Evolutionary conservation across 495 filamentous ascomycete genomes (phyloP).

Genomic region (Entonaema liquescens): DNA sequence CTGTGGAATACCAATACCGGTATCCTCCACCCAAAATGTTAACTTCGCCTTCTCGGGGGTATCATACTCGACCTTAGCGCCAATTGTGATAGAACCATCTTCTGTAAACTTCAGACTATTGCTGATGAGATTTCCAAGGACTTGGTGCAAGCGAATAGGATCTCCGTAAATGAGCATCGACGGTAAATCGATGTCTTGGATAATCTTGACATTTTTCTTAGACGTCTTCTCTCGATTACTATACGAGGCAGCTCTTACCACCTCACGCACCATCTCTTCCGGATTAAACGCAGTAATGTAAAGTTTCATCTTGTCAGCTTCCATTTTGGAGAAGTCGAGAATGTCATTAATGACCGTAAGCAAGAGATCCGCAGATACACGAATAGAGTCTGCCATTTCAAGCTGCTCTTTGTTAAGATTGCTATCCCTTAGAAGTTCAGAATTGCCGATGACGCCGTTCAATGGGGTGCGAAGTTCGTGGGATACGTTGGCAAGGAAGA

Average conservation of each 20-base stretch:
- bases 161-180: conserved; percentile 87
- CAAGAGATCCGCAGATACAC: conserved; percentile 87
- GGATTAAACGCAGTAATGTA: conserved; percentile 86
- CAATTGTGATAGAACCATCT: conserved; percentile 82
- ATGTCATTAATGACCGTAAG: conserved; percentile 97
- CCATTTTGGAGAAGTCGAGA: conserved; percentile 90
- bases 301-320: conserved; percentile 95
- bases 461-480: conserved; percentile 87
- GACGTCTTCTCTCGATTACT: conserved; percentile 79
- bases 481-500: conserved; percentile 92
- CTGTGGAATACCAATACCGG: conserved; percentile 86
- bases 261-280: conserved; percentile 85
- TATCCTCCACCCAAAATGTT: conserved; percentile 88
- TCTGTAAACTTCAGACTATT: conserved; percentile 96
- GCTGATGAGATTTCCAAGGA: conserved; percentile 90
- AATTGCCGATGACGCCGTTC: conserved; percentile 90
- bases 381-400: conserved; percentile 90
- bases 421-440: conserved; percentile 83
- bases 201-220: conserved; percentile 64
- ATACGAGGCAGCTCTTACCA: conserved; percentile 84
- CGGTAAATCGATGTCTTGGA: conserved; percentile 79
- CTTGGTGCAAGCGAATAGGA: conserved; percentile 89
- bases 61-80: conserved; percentile 73
- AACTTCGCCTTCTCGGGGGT: conserved; percentile 72
- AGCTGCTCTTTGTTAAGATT: conserved; percentile 80